Evolutionary conservation across 768 basidiomycete genomes (phyloP).

Genomic region (Kwoniella pini): DNA sequence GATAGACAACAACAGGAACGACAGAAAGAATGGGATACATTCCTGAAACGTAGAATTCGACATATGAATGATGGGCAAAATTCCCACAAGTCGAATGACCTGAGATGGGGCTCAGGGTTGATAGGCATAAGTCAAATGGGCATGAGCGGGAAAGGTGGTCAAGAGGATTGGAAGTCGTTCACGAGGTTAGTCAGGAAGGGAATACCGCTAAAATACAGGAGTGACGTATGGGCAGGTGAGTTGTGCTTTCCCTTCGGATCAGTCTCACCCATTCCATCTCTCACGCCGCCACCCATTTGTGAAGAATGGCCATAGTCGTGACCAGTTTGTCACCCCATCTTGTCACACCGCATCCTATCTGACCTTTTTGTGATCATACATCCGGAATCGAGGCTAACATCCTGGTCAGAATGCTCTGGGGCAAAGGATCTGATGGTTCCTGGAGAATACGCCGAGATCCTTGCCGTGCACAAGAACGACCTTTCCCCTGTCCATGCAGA

Average conservation of each 20-base stretch:
- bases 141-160: slow-evolving; percentile 61
- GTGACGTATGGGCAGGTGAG: slow-evolving; percentile 48
- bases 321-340: too few relatives aligned
- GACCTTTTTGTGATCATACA: too few relatives aligned
- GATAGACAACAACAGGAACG: slow-evolving; percentile 67
- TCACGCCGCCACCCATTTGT: too few relatives aligned
- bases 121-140: slow-evolving; percentile 91
- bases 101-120: slow-evolving; percentile 76
- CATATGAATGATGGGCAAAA: not conserved
- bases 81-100: slow-evolving; percentile 63
- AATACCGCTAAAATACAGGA: slow-evolving; percentile 66
- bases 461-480: slow-evolving; percentile 58
- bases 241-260: not conserved
- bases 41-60: slow-evolving; percentile 66
- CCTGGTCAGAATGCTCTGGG: slow-evolving; percentile 80
- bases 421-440: slow-evolving; percentile 90
- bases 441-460: slow-evolving; percentile 80
- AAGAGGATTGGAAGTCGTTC: slow-evolving; percentile 76
- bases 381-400: too few relatives aligned
- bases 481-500: slow-evolving; percentile 60
- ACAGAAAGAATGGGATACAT: slow-evolving; percentile 83
- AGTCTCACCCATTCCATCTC: not conserved
- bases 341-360: too few relatives aligned
- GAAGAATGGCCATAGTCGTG: too few relatives aligned
- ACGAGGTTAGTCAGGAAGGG: slow-evolving; percentile 72